Evolutionary conservation across 2,329 filamentous ascomycete genomes (phyloP), one percentile per base, ranked within the genome.

Genomic region (Elsinoe batatas): DNA sequence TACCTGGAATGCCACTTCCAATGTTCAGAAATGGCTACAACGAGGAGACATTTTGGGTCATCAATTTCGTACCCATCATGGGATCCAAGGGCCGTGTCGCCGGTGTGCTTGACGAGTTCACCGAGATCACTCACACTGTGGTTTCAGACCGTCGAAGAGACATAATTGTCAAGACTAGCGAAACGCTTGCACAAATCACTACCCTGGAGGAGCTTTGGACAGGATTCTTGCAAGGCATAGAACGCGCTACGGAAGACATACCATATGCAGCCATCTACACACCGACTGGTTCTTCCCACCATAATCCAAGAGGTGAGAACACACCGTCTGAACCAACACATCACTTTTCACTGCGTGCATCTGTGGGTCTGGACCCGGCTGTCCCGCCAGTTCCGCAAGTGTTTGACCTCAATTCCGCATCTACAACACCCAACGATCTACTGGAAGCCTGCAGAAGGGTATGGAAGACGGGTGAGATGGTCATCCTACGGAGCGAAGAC

Each of bases 11-110:
- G 20, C 61, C 60, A 5, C 50, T 66, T 5, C 55, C 61, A 5
- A 60, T 67, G 38, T 57, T 61, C 8, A 58, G 65, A 12, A 58
- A 64, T 22, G 65, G 62, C 10, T 62, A 61, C 10, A 33, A 63
- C 3, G 66, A 69, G 43, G 65, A 68, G 54, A 63, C 61, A 1
- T 67, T 63, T 53, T 68, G 62, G 60, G 57, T 63, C 18, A 63
- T 64, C 36, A 60, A 61, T 11, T 53, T 66, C 8, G 53, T 66
- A 1, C 67, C 67, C 1, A 58, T 68, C 12, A 54, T 65, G 8
- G 62, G 60, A 5, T 26, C 40, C 10, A 42, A 59, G 17, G 58
- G 58, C 5, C 50, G 57, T 18, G 58, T 49, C 11, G 18, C 35
- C 35, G 58, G 57, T 3, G 56, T 53, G 17, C 18, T 58, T 5